These are phyloP conservation scores for Sicyos edulis DNA, from an alignment of 306 rosid genomes.

Conservation along the genomic window DNA sequence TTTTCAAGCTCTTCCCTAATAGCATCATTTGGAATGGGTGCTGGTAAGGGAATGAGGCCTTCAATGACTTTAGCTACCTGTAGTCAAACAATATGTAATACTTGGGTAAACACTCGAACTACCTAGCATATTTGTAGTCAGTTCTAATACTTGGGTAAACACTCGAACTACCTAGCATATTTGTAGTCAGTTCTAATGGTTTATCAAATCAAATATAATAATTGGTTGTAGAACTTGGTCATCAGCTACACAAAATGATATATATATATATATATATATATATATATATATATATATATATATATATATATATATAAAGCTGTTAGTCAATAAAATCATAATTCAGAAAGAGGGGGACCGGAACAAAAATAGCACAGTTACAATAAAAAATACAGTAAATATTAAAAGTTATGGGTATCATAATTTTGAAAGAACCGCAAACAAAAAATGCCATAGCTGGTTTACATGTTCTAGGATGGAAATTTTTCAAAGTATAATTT, in stretches of 20 bases:
- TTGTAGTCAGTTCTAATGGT: background rate
- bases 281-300: no score
- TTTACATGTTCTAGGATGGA: background rate
- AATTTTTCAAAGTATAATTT: background rate
- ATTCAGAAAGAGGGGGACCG: background rate
- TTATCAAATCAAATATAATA: background rate
- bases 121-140: background rate
- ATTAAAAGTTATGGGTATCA: no score
- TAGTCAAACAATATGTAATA: slow-evolving; percentile 14
- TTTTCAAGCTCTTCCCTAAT: slow-evolving; percentile 38
- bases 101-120: slow-evolving; percentile 18
- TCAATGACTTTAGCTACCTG: slow-evolving; percentile 55
- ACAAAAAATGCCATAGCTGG: background rate
- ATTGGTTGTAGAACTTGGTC: slow-evolving; percentile 1
- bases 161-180: no score
- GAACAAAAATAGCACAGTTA: no score
- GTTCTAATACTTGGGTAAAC: no score
- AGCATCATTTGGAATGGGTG: slow-evolving; percentile 25
- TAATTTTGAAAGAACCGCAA: no score
- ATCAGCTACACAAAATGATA: background rate
- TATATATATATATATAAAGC: background rate
- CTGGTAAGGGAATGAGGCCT: slow-evolving; percentile 28
- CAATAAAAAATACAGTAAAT: no score
- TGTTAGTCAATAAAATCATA: background rate
- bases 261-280: no score